These are phyloP conservation scores for Emericellopsis terricola DNA, from an alignment of 495 filamentous ascomycete species.

Conservation along the genomic window DNA sequence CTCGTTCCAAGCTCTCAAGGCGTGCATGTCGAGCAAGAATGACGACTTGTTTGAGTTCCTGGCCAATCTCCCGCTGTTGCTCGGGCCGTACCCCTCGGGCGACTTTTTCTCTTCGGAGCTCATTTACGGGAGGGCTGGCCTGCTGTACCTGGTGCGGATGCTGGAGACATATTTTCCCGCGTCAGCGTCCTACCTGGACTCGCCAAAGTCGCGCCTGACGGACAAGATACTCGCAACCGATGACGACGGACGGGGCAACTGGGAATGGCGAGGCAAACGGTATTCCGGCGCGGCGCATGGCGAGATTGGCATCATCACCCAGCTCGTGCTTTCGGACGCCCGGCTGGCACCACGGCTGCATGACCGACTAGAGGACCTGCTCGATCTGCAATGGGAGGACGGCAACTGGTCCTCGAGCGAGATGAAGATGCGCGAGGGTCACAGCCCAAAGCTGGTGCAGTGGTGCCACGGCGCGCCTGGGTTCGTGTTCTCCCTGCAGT, in stretches of 20 bases:
- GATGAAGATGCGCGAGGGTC: conserved; percentile 4
- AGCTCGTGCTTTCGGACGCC: conserved; percentile 34
- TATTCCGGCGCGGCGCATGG: conserved; percentile 47
- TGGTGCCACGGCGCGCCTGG: conserved; percentile 52
- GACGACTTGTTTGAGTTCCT: conserved; percentile 25
- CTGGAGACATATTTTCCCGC: conserved; percentile 13
- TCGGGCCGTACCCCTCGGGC: neutral
- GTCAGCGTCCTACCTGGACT: conserved; percentile 12
- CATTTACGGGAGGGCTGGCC: conserved; percentile 42
- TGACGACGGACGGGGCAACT: conserved; percentile 16
- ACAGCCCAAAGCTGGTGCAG: conserved; percentile 30
- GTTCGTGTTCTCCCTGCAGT: conserved; percentile 31
- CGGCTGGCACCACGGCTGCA: conserved; percentile 17
- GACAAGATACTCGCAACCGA: conserved; percentile 11
- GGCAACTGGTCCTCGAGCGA: conserved; percentile 27
- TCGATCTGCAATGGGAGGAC: conserved; percentile 19
- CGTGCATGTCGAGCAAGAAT: conserved; percentile 24
- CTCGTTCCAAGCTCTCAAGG: conserved; percentile 30
- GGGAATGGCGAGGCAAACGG: conserved; percentile 39
- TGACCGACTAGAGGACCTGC: conserved; percentile 20
- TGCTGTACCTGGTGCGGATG: conserved; percentile 39
- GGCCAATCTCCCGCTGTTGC: conserved; percentile 17
- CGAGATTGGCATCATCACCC: conserved; percentile 40
- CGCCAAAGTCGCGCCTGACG: conserved; percentile 17
- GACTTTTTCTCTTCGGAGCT: conserved; percentile 19